Evolutionary conservation across 148 eudicot species (phyloP).

Genomic region (Pouteria glomerata): DNA sequence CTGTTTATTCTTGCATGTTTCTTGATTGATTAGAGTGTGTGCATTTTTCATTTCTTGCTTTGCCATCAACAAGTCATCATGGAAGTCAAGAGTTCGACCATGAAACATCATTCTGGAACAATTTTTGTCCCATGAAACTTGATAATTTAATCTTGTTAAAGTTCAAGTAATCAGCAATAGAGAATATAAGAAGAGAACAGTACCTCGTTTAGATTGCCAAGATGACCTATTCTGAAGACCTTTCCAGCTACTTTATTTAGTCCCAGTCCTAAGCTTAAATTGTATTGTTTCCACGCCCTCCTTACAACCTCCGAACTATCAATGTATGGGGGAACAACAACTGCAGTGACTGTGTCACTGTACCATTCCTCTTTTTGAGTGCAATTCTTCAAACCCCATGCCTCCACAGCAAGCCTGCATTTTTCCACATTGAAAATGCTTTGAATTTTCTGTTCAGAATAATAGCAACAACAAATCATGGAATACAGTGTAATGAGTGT

Average conservation of each 20-base stretch:
- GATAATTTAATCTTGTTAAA: not conserved
- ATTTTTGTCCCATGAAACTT: not conserved
- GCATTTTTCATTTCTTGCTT: no score
- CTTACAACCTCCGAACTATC: constrained; percentile 71
- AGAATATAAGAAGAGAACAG: not conserved
- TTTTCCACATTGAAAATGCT: not conserved
- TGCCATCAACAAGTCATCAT: no score
- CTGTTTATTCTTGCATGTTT: no score
- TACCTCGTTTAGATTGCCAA: constrained; percentile 92
- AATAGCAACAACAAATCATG: no score
- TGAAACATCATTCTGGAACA: not conserved
- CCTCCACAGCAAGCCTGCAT: constrained; percentile 91
- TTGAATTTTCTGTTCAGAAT: not conserved
- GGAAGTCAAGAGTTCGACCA: not conserved
- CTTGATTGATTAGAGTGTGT: no score
- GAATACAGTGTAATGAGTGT: not conserved
- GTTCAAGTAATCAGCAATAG: not conserved
- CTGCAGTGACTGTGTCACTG: constrained; percentile 97
- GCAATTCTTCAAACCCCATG: constrained; percentile 99
- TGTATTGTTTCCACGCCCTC: constrained; percentile 89
- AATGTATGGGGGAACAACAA: constrained; percentile 73
- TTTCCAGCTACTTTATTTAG: constrained; percentile 97
- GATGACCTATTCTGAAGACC: constrained; percentile 99
- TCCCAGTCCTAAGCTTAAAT: constrained; percentile 91
- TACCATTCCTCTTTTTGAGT: constrained; percentile 90